Conservation (phyloP, 805 yeast species). For the Nakazawaea wyomingensis region DNA sequence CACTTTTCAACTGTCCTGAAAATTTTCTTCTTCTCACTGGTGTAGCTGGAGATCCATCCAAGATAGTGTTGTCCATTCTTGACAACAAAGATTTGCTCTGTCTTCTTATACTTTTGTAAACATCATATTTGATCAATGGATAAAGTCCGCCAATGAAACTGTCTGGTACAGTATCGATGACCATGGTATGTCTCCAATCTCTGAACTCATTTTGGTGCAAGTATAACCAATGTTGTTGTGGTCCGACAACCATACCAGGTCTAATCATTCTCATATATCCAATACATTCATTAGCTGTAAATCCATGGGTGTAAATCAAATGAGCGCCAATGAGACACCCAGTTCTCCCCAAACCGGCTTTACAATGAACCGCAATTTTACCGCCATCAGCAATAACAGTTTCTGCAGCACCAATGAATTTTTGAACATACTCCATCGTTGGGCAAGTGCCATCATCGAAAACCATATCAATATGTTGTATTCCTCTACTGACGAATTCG, state of each 20-base stretch:
- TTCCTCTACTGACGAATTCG: conserved; percentile 78
- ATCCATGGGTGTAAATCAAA: conserved; percentile 91
- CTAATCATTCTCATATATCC: conserved; percentile 94
- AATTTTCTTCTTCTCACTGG: conserved; percentile 70
- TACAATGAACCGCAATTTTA: conserved; percentile 97
- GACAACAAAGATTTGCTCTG: conserved; percentile 18
- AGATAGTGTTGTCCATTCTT: conserved; percentile 12
- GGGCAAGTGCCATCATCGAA: conserved; percentile 99
- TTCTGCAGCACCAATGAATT: conserved; percentile 93
- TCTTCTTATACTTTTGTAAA: conserved; percentile 46
- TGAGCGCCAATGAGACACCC: conserved; percentile 98
- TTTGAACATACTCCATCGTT: conserved; percentile 84
- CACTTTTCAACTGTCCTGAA: conserved; percentile 63
- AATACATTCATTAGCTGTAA: conserved; percentile 95
- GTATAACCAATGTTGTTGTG: conserved; percentile 98
- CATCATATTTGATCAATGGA: conserved; percentile 58
- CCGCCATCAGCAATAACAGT: conserved; percentile 82
- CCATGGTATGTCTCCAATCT: conserved; percentile 94
- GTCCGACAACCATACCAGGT: conserved; percentile 99
- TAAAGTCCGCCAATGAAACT: conserved; percentile 62
- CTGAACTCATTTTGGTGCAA: conserved; percentile 93
- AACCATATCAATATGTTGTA: conserved; percentile 90
- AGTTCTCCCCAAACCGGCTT: conserved; percentile 96
- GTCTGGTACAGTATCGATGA: conserved; percentile 62
- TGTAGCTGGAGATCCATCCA: conserved; percentile 51